Base-by-base conservation (phyloP, 1,284 basidiomycete genomes). In the Serendipita sp. region DNA sequence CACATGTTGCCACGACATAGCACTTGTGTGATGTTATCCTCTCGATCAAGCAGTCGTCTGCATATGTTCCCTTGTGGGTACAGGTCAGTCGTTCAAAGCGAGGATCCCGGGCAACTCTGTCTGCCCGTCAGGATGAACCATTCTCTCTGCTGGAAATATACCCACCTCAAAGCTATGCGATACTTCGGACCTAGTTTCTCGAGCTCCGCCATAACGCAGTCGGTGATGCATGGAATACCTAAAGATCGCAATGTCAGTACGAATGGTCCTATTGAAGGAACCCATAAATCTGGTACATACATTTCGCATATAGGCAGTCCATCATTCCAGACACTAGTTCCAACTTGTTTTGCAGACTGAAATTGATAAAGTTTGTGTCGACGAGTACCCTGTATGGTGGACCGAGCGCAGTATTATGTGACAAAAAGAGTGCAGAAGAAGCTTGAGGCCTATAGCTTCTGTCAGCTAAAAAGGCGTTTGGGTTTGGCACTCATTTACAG, bases 361-460 rank as follows among this genome's bases (percentile, higher is more conserved):
- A 95, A 73, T 99, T 99, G 80, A 99, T 98, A 71, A 99, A 99
- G 74, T 99, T 99, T 71, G 96, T 99, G 75, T 99, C 96, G 64
- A 99, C 93, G 49, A 99, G 82, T 8, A 99, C 91, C 30, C 95
- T 85, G 72, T 99, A 99, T 0, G 96, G 96, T 0, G 96, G 96
- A 0, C 92, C 94, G 35, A 99, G 87, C 10, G 94, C 89, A 15
- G 90, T 88, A 73, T 99, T 99, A 73, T 99, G 96, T 26, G 90
- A 85, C 64, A 99, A 81, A 79, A 99, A 99, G 68, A 99, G 81
- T 8, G 91, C 93, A 8, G 92, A 92, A 3, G 92, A 87, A 17
- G 90, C 80, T 68, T 87, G 87, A 4, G 88, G 82, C 60, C 90
- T 92, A 70, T 53, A 58, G 35, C 17, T 53, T 15, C 8, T 6